Evolutionary conservation across 176 grass and related monocot species (phyloP).

Genomic region (Ensete ventricosum): DNA sequence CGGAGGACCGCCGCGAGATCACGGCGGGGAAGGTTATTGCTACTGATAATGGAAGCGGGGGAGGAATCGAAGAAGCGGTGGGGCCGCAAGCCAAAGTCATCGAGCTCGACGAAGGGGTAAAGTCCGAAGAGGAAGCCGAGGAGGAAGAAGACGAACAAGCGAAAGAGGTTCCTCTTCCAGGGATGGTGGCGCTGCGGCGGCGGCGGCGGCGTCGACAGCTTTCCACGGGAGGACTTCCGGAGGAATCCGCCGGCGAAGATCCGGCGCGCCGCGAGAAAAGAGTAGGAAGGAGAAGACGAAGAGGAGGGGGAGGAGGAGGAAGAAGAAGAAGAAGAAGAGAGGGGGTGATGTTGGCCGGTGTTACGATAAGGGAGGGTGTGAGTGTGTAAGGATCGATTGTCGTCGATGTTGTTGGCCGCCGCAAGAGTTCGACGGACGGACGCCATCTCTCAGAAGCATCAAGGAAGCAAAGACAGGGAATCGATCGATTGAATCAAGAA

Average conservation of each 20-base stretch:
- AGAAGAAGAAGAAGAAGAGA: not conserved
- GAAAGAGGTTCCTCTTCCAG: constrained; percentile 19
- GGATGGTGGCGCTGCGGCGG: not conserved
- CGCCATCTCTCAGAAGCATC: constrained; percentile 19
- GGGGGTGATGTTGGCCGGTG: constrained; percentile 16
- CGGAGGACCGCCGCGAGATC: not conserved
- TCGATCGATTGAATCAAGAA: not conserved
- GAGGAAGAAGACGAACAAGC: constrained; percentile 65
- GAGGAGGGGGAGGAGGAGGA: too few relatives aligned
- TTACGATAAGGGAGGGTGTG: constrained; percentile 17
- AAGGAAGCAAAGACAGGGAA: not conserved
- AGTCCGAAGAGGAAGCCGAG: constrained; percentile 73
- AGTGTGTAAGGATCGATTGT: not conserved
- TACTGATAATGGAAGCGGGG: not conserved
- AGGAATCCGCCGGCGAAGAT: not conserved
- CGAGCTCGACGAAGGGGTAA: constrained; percentile 12
- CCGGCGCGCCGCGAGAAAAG: not conserved
- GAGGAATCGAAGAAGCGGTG: not conserved
- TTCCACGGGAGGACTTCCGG: not conserved
- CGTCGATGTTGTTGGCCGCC: constrained; percentile 33
- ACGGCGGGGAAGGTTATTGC: not conserved
- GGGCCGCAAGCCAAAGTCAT: constrained; percentile 7
- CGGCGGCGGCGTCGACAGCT: too few relatives aligned
- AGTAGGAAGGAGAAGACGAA: constrained; percentile 11
- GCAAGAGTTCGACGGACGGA: constrained; percentile 57